Evolutionary conservation across 768 basidiomycete genomes (phyloP).

Genomic region (Suillus ampliporus): DNA sequence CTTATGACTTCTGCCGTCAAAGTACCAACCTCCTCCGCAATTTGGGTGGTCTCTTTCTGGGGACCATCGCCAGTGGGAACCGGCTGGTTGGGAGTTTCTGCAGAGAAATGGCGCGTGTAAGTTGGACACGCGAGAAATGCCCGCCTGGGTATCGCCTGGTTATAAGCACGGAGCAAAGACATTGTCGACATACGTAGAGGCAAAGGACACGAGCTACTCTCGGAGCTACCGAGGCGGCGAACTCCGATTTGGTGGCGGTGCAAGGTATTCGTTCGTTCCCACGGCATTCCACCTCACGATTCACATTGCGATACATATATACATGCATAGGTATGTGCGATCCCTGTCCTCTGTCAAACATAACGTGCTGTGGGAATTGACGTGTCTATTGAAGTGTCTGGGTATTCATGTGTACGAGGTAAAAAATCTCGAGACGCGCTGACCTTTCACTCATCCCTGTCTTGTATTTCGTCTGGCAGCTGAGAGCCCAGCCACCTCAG

Average conservation of each 20-base stretch:
- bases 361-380: background rate
- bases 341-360: too few species aligned
- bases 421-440: background rate
- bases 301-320: too few species aligned
- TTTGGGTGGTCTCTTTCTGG: slow-evolving; percentile 39
- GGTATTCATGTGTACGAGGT: background rate
- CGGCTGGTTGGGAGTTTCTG: slow-evolving; percentile 20
- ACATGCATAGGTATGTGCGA: too few species aligned
- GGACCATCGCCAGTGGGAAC: slow-evolving; percentile 27
- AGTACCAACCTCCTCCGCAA: slow-evolving; percentile 50
- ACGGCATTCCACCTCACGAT: background rate
- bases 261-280: background rate
- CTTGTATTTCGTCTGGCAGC: slow-evolving; percentile 48
- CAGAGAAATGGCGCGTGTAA: slow-evolving; percentile 26
- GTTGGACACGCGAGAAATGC: slow-evolving; percentile 20
- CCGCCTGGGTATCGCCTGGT: slow-evolving; percentile 34
- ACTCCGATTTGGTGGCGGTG: slow-evolving; percentile 7
- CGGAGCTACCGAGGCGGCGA: background rate
- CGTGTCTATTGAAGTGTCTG: background rate
- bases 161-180: slow-evolving; percentile 60
- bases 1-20: slow-evolving; percentile 83
- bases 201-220: background rate
- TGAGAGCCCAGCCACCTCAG: slow-evolving; percentile 41
- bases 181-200: slow-evolving; percentile 38
- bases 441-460: slow-evolving; percentile 30